A percentile compares a stretch with the other conserved stretches of the same genome.
phyloP scores from a whole-genome alignment of 495 filamentous ascomycete species.

The Trichoderma orchidacearum region DNA sequence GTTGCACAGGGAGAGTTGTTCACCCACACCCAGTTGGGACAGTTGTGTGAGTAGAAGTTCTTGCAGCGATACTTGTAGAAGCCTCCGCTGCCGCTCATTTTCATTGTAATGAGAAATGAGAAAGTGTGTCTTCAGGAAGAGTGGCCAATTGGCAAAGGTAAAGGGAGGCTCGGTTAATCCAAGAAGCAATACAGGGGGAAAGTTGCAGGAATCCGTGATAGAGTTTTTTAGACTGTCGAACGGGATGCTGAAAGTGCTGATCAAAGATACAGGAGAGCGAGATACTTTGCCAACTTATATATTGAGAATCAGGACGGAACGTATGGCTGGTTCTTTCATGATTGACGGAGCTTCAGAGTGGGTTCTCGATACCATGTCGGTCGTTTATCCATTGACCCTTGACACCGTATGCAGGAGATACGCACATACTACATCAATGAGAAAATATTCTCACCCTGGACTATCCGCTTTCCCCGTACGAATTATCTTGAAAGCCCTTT shows the following conservation, averaged over 20 bases:
- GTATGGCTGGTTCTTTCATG: not conserved
- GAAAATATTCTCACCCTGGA: not conserved
- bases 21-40: slow-evolving; percentile 47
- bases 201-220: not conserved
- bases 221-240: not conserved
- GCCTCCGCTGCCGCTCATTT: slow-evolving; percentile 42
- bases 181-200: no score
- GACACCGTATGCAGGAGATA: not conserved
- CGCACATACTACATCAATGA: not conserved
- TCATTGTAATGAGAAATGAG: slow-evolving; percentile 8
- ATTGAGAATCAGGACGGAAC: not conserved
- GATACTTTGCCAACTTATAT: not conserved
- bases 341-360: not conserved
- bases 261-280: not conserved
- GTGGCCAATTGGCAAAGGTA: not conserved
- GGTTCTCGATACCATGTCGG: no score
- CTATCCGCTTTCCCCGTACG: not conserved
- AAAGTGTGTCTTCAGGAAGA: not conserved
- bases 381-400: no score
- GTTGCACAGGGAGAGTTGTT: slow-evolving; percentile 42
- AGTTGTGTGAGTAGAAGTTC: slow-evolving; percentile 43
- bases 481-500: not conserved
- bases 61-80: slow-evolving; percentile 51
- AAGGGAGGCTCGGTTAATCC: not conserved
- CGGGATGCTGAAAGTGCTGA: not conserved